Conservation (phyloP, 2,329 filamentous ascomycete genomes). For the Epicoccum sorghinum region DNA sequence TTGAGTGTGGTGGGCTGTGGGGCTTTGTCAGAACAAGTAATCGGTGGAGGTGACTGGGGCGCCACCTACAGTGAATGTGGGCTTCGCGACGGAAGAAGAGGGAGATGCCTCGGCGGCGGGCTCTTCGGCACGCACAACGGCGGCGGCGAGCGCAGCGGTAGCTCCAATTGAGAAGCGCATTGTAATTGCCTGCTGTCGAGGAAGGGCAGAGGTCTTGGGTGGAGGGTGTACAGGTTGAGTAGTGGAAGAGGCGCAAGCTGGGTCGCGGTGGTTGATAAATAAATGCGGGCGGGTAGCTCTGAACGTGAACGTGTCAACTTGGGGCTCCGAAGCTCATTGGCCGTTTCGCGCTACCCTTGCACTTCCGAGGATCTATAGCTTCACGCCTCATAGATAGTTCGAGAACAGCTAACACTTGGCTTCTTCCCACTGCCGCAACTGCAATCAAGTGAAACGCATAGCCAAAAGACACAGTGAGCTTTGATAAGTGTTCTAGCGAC, state of each 20-base stretch:
- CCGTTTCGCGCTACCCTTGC: slow-evolving; percentile 9
- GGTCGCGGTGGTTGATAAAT: slow-evolving; percentile 34
- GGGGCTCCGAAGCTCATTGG: slow-evolving; percentile 13
- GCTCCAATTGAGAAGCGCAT: slow-evolving; percentile 74
- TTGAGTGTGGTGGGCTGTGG: slow-evolving; percentile 84
- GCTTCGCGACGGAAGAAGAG: slow-evolving; percentile 68
- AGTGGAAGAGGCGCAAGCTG: slow-evolving; percentile 27
- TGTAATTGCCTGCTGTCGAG: slow-evolving; percentile 41
- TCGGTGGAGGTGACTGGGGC: not conserved
- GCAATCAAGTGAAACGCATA: not conserved
- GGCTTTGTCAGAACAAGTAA: slow-evolving; percentile 21
- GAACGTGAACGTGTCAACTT: slow-evolving; percentile 26
- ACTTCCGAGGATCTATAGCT: slow-evolving; percentile 6
- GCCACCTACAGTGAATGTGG: slow-evolving; percentile 83
- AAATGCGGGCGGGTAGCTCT: slow-evolving; percentile 29
- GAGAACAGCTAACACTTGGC: slow-evolving; percentile 16
- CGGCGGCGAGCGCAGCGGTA: slow-evolving; percentile 71
- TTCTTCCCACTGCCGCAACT: not conserved
- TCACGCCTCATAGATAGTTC: slow-evolving; percentile 8
- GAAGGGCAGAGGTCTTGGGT: slow-evolving; percentile 38
- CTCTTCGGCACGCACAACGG: slow-evolving; percentile 72
- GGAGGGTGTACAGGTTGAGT: slow-evolving; percentile 19
- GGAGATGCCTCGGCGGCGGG: slow-evolving; percentile 58
- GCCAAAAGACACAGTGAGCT: not conserved
- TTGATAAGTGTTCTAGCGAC: not conserved